These are phyloP conservation scores for Acacia concinna DNA, from an alignment of 331 rosid genomes.

Conservation along the genomic window DNA sequence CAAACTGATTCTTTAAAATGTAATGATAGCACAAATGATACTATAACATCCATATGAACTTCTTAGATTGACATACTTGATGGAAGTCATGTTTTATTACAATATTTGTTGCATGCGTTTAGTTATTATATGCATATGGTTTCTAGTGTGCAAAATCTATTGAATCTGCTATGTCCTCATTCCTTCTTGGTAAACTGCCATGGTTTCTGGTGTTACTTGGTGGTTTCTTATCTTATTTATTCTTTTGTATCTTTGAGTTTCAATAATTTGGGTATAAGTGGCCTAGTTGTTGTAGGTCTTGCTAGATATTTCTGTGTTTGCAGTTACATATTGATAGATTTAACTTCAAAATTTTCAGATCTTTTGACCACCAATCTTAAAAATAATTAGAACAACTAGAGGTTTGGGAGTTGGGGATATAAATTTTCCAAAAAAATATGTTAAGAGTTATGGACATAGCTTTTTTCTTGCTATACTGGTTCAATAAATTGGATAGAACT, in stretches of 20 bases:
- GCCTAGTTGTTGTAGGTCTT: not conserved
- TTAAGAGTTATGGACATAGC: constrained; percentile 8
- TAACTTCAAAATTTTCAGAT: not conserved
- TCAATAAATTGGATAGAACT: constrained; percentile 4
- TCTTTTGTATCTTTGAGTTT: constrained; percentile 3
- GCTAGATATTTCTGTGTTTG: constrained; percentile 4
- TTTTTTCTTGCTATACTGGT: not conserved
- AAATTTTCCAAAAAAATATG: constrained; percentile 12
- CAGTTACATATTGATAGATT: not conserved
- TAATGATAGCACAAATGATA: constrained; percentile 20
- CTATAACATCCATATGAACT: not conserved
- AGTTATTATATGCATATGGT: constrained; percentile 60
- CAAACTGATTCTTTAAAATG: constrained; percentile 10
- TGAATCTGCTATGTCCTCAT: constrained; percentile 13
- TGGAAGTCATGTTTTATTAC: too few species aligned
- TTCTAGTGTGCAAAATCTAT: constrained; percentile 29
- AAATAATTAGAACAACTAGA: not conserved
- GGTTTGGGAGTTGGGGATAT: not conserved
- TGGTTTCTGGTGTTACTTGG: constrained; percentile 15
- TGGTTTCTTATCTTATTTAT: not conserved
- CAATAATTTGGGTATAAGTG: not conserved
- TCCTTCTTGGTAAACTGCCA: not conserved
- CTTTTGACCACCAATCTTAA: not conserved
- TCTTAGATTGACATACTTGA: too few species aligned
- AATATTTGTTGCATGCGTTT: not conserved